Evolutionary conservation across 768 basidiomycete species (phyloP), one percentile per base, ranked within the genome.

Genomic region (Mycena capillaripes): DNA sequence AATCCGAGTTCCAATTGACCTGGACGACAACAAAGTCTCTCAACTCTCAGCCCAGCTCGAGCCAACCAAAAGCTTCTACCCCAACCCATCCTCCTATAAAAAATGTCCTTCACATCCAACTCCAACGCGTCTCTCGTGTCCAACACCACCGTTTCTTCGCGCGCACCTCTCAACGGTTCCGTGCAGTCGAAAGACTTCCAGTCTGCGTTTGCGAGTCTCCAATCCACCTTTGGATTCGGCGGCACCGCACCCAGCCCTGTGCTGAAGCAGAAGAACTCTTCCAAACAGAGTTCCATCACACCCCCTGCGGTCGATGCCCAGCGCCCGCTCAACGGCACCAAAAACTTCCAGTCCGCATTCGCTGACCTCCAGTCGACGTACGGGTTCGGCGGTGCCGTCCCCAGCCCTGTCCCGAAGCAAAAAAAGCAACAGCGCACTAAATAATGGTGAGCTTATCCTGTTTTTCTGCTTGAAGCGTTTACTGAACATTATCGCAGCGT

Each of bases 211-310:
- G 64, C 68, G 27, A 29, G 36, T 23, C 72, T 74, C 38, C 72
- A 74, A 58, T 74, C 72, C n/a, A 65, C 68, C 32, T 70, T 60
- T 64, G 69, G 72, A 25, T 70, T 70, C 42, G 21, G 6, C 34
- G 68, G 44, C 11, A 25, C 38, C 29, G 59, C 64, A 10, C 68
- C 68, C 16, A 61, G 19, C 40, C 62, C 72, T 9, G 64, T 61
- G 36, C 32, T n/a, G 3, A 69, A 38, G 38, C 38, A 38, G 38
- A 10, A 69, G 38, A 38, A 40, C 27, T 40, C 14, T n/a, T 6
- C 23, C 27, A 0, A 6, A 21, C 40, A 27, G 30, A 25, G 30
- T 14, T 27, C 68, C 32, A 19, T 32, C 32, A 12, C 52, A 7
- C 19, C 12, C 14, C 44, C 69, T 16, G 25, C 25, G 44, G 16